A percentile compares a stretch with the other conserved stretches of the same genome.
phyloP scores from a whole-genome alignment of 306 rosid species.

The Dalbergia oliveri region DNA sequence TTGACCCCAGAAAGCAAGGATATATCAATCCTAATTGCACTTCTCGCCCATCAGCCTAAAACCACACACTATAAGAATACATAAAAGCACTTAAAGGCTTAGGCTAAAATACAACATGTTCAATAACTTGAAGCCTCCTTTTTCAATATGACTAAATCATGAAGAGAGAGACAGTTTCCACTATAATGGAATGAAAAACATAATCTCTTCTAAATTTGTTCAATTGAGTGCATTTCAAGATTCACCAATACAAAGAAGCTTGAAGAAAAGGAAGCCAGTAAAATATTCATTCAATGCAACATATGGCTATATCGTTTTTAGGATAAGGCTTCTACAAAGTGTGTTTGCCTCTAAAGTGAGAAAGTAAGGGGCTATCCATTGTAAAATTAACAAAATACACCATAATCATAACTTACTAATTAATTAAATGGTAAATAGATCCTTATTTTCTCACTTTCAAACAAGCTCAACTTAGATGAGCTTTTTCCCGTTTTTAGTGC shows the following conservation, averaged over 20 bases:
- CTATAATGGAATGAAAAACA: conserved; percentile 30
- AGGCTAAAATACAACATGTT: conserved; percentile 26
- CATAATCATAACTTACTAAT: neutral
- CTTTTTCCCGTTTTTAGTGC: conserved; percentile 14
- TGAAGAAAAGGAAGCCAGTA: conserved; percentile 28
- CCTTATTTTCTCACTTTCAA: neutral
- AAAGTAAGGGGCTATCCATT: neutral
- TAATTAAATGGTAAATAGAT: neutral
- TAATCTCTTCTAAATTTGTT: conserved; percentile 21
- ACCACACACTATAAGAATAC: conserved; percentile 40
- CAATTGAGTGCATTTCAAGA: conserved; percentile 24
- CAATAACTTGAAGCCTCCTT: conserved; percentile 34
- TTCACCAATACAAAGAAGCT: conserved; percentile 37
- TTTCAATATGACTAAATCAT: neutral
- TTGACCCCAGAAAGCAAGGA: conserved; percentile 83
- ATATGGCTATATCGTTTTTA: conserved; percentile 15
- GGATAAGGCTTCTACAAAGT: neutral
- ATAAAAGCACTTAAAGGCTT: neutral
- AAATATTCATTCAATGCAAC: conserved; percentile 25
- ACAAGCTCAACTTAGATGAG: too few species aligned
- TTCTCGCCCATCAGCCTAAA: conserved; percentile 97
- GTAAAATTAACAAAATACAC: neutral
- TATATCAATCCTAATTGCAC: conserved; percentile 85
- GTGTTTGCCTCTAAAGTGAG: neutral
- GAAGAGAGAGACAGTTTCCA: conserved; percentile 9